Evolutionary conservation across 495 filamentous ascomycete species (phyloP), one percentile per base, ranked within the genome.

Genomic region (Neurospora sp.): DNA sequence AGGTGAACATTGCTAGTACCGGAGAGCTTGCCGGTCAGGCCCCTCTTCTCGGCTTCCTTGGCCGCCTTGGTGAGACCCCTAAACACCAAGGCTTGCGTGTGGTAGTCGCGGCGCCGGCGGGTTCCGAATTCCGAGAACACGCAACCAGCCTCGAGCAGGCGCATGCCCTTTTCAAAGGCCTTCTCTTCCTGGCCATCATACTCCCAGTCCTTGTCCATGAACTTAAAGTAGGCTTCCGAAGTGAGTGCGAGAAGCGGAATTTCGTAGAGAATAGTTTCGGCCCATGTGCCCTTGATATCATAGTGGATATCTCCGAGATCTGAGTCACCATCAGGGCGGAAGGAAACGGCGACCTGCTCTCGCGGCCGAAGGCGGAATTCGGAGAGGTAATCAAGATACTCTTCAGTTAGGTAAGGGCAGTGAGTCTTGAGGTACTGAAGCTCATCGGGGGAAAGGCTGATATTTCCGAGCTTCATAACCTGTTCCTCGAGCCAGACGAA

Each of bases 1-100:
- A 98, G 92, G 78, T 99, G 96, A 28, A 98, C 96, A 78, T 99
- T 99, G 81, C 94, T 97, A 2, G 96, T 97, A 1, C 96, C 96
- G 2, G 89, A 89, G 69, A 98, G 86, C 74, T 89, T 89, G 1
- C 96, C 96, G 7, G 83, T 79, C 76, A 88, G 85, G 3, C 90
- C 91, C 28, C 83, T 84, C 78, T 87, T 82, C 74, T 88, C 84
- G 2, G 86, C 90, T 72, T 93, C 90, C 72, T 88, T 87, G 71
- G 87, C 90, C 24, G 96, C 94, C 70, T 89, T 89, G 28, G 87
- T 86, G 38, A 98, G 83, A 3, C 96, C 96, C 72, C 89, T 88
- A 82, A 99, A 91, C 1, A 98, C 94, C 45, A 98, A 82, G 11
- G 96, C 93, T 72, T 98, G 96, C n/a, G 96, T 89, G 79, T 93